Conservation (phyloP, 2,329 filamentous ascomycete genomes). For the Metarhizium album region DNA sequence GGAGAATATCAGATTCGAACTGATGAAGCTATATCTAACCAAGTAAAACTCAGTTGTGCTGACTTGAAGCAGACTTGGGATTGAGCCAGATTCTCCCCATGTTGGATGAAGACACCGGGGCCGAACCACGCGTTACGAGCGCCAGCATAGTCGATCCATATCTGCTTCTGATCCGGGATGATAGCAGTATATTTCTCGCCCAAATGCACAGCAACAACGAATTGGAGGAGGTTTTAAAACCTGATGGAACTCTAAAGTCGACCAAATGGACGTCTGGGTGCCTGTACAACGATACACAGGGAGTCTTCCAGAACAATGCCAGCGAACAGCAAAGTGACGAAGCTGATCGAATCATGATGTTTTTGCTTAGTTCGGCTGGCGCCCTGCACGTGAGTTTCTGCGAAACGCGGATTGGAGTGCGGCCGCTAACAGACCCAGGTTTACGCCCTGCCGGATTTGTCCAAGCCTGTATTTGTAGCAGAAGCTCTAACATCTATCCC, state of each 20-base stretch:
- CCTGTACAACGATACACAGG: conserved; percentile 60
- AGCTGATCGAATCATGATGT: conserved; percentile 53
- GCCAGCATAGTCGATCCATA: conserved; percentile 84
- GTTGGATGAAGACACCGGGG: conserved; percentile 79
- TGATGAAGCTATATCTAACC: too few species aligned
- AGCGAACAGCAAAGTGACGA: conserved; percentile 28
- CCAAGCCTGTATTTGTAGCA: conserved; percentile 59
- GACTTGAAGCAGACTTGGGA: conserved; percentile 55
- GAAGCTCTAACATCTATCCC: conserved; percentile 72
- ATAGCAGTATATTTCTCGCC: conserved; percentile 68
- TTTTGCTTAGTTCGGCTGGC: conserved; percentile 65
- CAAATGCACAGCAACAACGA: conserved; percentile 70
- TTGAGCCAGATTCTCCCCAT: conserved; percentile 87
- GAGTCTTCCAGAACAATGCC: conserved; percentile 37
- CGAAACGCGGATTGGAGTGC: not conserved
- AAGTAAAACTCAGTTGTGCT: too few species aligned
- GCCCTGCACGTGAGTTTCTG: conserved; percentile 54
- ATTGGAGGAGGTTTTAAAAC: conserved; percentile 66
- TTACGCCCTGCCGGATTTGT: conserved; percentile 64
- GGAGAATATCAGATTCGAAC: too few species aligned
- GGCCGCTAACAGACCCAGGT: conserved; percentile 38
- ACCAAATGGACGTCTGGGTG: conserved; percentile 77
- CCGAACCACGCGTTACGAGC: conserved; percentile 65
- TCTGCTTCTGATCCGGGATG: conserved; percentile 71
- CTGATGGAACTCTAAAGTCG: conserved; percentile 42